Percentiles rank a stretch among this genome's conserved stretches.
phyloP scores from a whole-genome alignment of 306 rosid genomes.

The Lathyrus sativus region DNA sequence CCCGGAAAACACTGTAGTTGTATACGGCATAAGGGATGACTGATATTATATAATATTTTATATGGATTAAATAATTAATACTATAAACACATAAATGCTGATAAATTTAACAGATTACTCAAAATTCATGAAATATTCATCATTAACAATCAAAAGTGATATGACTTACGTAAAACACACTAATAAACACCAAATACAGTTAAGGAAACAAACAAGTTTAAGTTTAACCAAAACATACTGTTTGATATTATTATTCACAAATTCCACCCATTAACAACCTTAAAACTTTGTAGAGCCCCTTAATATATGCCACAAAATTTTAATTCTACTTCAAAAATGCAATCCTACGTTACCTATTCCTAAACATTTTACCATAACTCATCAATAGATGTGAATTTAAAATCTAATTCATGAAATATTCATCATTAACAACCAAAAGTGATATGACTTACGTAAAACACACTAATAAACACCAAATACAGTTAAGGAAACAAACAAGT shows the following conservation, averaged over 20 bases:
- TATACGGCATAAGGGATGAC: neutral
- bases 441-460: no score
- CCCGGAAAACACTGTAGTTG: neutral
- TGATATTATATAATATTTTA: neutral
- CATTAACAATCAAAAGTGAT: neutral
- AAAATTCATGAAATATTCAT: constrained; percentile 10
- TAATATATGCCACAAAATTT: neutral
- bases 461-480: no score
- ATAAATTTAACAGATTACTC: neutral
- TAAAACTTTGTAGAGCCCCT: neutral
- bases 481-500: no score
- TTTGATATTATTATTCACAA: neutral
- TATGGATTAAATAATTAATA: neutral
- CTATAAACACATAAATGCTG: neutral
- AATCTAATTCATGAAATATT: no score
- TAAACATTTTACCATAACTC: no score
- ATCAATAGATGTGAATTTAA: no score
- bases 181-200: neutral
- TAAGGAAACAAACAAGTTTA: constrained; percentile 8
- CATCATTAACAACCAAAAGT: no score
- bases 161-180: neutral
- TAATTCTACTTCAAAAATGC: no score
- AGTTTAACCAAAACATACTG: neutral
- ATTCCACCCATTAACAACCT: neutral
- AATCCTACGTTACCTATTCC: no score